These are phyloP conservation scores for Phaeotremella fagi DNA, from an alignment of 768 basidiomycete species.

Conservation along the genomic window DNA sequence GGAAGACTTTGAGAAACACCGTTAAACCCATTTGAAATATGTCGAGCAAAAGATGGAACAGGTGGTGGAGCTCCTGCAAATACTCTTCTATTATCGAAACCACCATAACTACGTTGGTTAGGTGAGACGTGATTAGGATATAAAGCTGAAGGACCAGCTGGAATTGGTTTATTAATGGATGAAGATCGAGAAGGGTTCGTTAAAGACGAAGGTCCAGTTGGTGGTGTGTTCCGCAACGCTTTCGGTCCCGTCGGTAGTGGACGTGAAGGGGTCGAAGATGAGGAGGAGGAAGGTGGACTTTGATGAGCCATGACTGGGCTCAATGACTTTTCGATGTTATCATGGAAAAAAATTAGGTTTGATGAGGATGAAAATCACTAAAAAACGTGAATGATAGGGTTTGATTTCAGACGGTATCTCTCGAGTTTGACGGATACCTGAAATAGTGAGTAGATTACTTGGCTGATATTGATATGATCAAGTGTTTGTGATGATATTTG, in stretches of 20 bases:
- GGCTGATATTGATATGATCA: no score
- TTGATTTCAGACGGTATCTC: no score
- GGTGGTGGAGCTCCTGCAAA: neutral
- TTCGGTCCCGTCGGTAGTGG: slow-evolving; percentile 21
- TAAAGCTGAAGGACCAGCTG: neutral
- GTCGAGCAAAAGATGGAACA: slow-evolving; percentile 1
- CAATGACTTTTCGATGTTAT: no score
- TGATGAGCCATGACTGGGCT: slow-evolving; percentile 16
- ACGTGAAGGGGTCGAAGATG: neutral
- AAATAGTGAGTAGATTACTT: no score
- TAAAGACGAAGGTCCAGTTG: slow-evolving; percentile 1
- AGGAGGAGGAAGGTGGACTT: neutral
- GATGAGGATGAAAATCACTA: no score
- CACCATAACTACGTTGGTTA: neutral
- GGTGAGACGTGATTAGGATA: no score
- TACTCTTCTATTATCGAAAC: neutral
- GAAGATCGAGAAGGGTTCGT: slow-evolving; percentile 3
- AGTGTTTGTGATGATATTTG: no score
- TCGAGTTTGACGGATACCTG: no score
- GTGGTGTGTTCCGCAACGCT: slow-evolving; percentile 8
- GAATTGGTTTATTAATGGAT: slow-evolving; percentile 4
- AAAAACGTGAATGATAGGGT: no score
- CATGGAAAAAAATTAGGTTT: no score
- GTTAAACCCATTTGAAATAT: neutral
- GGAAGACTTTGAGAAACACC: neutral